A percentile compares a stretch with the other conserved stretches of the same genome.
phyloP scores from a whole-genome alignment of 2,329 filamentous ascomycete genomes.

The Neofusicoccum kwambonambiense region DNA sequence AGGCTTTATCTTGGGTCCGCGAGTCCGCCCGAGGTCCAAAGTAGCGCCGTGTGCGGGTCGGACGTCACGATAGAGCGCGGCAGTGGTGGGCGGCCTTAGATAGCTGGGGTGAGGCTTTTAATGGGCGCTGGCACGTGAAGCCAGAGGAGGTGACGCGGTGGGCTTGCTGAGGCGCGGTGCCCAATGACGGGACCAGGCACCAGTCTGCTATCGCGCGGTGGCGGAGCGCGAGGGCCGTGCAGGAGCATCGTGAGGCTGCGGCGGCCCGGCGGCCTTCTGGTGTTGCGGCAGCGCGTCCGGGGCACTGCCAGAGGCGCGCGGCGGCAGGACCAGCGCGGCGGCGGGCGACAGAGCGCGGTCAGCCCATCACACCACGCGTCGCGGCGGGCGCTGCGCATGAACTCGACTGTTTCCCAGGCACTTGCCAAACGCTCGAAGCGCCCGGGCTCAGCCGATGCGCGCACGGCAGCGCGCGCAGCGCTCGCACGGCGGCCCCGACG shows the following conservation, averaged over 20 bases:
- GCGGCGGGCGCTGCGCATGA: too few species aligned
- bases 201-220: neutral
- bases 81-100: slow-evolving; percentile 9
- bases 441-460: slow-evolving; percentile 1
- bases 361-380: neutral
- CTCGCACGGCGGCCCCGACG: neutral
- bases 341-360: neutral
- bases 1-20: neutral
- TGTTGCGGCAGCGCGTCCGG: neutral
- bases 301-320: neutral
- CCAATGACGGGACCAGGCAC: neutral
- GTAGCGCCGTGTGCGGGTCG: neutral
- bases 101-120: slow-evolving; percentile 2
- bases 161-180: neutral
- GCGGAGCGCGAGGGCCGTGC: neutral
- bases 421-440: neutral
- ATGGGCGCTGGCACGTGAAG: neutral
- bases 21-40: neutral
- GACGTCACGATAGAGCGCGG: neutral
- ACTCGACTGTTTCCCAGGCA: neutral
- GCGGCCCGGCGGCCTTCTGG: neutral
- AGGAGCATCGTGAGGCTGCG: neutral
- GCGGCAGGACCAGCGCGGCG: neutral
- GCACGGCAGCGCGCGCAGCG: neutral
- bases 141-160: neutral